Evolutionary conservation across 805 yeast species (phyloP), one percentile per base, ranked within the genome.

Genomic region (Cyberlindnera subsufficiens): DNA sequence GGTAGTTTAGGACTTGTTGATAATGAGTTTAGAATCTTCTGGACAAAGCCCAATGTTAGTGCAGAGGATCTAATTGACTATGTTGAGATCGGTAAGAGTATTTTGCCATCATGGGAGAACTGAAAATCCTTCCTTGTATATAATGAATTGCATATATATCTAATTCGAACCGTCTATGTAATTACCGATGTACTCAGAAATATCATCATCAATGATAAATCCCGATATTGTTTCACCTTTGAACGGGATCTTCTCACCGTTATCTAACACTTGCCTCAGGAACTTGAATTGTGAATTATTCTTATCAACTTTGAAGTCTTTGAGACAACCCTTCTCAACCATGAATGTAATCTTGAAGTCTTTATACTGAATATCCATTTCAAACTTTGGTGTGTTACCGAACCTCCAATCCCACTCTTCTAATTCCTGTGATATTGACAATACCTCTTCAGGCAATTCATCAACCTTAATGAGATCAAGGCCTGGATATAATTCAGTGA

Each of bases 311-410:
- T 55, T 32, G 2, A 69, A 68, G 5, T 53, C 42, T 25, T 49
- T 55, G 16, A 54, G 34, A 35, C 30, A 27, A 2, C 86, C 85
- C 44, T 75, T 78, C 6, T 73, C 80, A 3, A 88, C 80, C 3
- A 56, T 44, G 35, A 74, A 68, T 30, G 50, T 57, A 5, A 75
- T 56, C 15, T 38, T 42, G 50, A 69, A 48, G 32, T 63, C 59
- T 0, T 60, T 59, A 34, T 66, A 61, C 3, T 53, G 55, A 16
- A 84, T 57, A 1, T 55, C 53, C 44, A 85, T 78, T 33, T 72
- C 68, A 59, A 91, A 93, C 45, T 68, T 71, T 0, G 97, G 96
- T 0, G 96, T 83, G 17, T 72, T 67, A 1, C 88, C 90, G 60
- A 66, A 88, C 31, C 66, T 75, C 96, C 96, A 90, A 2, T 75